These are phyloP conservation scores for maize (Zea mays) DNA, from an alignment of 176 grass and related monocot species.

Conservation along the genomic window Zm-B73-REFERENCE-NAM-5.0 NC_050096.1:274114001-274114500, in stretches of 20 bases:
- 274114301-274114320: slow-evolving; percentile 99
- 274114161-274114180: slow-evolving; percentile 84
- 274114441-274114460: background rate
- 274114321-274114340: slow-evolving; percentile 97
- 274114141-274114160: slow-evolving; percentile 91
- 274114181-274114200: slow-evolving; percentile 99
- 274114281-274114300: slow-evolving; percentile 98
- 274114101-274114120: slow-evolving; percentile 71
- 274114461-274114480: background rate
- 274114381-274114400: background rate
- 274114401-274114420: background rate
- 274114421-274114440: background rate
- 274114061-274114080: slow-evolving; percentile 25
- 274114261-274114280: slow-evolving; percentile 99
- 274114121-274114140: slow-evolving; percentile 95
- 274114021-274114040: background rate
- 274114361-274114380: slow-evolving; percentile 21
- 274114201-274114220: slow-evolving; percentile 89
- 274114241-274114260: slow-evolving; percentile 98
- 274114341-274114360: slow-evolving; percentile 84
- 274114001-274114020: background rate
- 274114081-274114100: slow-evolving; percentile 34
- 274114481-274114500: background rate
- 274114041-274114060: background rate
- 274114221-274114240: slow-evolving; percentile 95